phyloP scores from a whole-genome alignment of 2,329 filamentous ascomycete species.

The Trichoderma citrinoviride region DNA sequence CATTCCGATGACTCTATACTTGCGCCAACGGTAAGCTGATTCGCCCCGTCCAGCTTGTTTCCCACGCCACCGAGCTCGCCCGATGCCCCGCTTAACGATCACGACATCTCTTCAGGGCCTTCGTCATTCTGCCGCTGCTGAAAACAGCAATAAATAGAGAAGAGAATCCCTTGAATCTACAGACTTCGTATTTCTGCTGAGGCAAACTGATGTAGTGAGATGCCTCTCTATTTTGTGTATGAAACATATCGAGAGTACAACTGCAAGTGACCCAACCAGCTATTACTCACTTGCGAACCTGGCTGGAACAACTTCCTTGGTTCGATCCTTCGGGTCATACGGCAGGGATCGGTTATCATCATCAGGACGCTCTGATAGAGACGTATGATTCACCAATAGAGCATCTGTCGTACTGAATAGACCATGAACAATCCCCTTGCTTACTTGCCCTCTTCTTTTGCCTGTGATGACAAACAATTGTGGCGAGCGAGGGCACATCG shows the following conservation, averaged over 20 bases:
- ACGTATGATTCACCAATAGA: neutral
- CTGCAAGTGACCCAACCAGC: neutral
- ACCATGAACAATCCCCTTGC: neutral
- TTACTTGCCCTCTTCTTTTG: neutral
- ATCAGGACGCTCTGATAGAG: neutral
- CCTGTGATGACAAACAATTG: neutral
- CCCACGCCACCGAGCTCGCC: neutral
- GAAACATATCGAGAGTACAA: neutral
- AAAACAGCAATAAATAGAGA: conserved; percentile 4
- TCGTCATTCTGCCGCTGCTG: conserved; percentile 2
- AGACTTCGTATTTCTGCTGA: neutral
- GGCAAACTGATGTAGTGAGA: neutral
- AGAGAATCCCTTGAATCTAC: neutral
- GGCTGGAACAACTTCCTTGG: neutral
- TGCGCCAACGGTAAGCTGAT: conserved; percentile 15
- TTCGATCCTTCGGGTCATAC: conserved; percentile 2
- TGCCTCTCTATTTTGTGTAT: neutral
- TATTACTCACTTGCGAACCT: neutral
- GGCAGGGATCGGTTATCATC: neutral
- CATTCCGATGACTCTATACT: neutral
- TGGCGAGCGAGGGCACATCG: neutral
- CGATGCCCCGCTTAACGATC: conserved; percentile 6
- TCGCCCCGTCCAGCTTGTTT: neutral
- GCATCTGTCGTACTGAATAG: neutral
- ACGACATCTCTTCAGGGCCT: conserved; percentile 4